A percentile compares a stretch with the other conserved stretches of the same genome.
Conservation (phyloP, 495 filamentous ascomycete species). For the Penicillium desertorum region DNA sequence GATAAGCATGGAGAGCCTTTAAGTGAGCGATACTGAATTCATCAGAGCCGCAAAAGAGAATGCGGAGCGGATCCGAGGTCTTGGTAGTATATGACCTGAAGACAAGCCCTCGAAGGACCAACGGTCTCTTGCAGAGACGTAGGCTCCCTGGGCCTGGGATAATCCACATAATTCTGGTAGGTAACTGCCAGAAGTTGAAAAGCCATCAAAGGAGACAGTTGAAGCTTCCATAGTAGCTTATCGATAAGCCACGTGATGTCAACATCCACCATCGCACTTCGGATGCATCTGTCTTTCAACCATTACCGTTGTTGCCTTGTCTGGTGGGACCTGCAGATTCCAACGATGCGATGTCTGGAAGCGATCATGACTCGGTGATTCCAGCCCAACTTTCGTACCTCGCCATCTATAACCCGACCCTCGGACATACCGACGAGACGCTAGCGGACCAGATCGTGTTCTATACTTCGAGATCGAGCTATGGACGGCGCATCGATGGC, state of each 20-base stretch:
- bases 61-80: slow-evolving; percentile 65
- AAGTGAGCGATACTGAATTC: slow-evolving; percentile 84
- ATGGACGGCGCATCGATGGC: slow-evolving; percentile 36
- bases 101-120: slow-evolving; percentile 11
- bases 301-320: slow-evolving; percentile 10
- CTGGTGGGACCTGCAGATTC: slow-evolving; percentile 1
- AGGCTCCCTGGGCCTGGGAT: slow-evolving; percentile 8
- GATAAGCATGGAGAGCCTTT: slow-evolving; percentile 63
- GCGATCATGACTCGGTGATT: slow-evolving; percentile 45
- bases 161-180: slow-evolving; percentile 7
- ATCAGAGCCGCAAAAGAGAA: slow-evolving; percentile 95
- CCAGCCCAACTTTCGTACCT: slow-evolving; percentile 87
- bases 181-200: not conserved
- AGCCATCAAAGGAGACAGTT: not conserved
- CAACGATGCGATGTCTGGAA: slow-evolving; percentile 44
- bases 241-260: slow-evolving; percentile 47
- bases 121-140: slow-evolving; percentile 21
- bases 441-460: slow-evolving; percentile 89
- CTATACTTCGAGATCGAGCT: slow-evolving; percentile 58
- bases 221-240: slow-evolving; percentile 23
- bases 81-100: slow-evolving; percentile 35
- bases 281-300: not conserved
- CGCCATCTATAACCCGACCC: slow-evolving; percentile 88
- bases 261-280: slow-evolving; percentile 19
- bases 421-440: slow-evolving; percentile 86